phyloP scores from a whole-genome alignment of 495 filamentous ascomycete species.

The Neurospora pannonica region DNA sequence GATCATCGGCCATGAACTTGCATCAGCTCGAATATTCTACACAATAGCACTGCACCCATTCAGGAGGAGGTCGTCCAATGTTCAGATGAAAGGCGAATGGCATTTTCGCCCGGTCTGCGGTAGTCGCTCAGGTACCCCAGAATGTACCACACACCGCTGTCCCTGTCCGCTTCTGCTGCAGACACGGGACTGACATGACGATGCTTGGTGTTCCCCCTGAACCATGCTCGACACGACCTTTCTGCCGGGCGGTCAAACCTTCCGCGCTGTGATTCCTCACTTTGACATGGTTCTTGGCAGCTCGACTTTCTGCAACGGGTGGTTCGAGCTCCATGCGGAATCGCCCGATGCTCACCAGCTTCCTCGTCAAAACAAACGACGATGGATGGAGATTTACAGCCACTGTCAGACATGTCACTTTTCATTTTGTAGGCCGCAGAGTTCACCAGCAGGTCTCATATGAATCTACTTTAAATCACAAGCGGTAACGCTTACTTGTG shows the following conservation, averaged over 20 bases:
- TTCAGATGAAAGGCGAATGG: neutral
- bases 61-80: neutral
- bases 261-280: neutral
- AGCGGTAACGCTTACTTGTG: neutral
- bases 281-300: neutral
- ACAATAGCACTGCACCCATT: neutral
- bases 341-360: neutral
- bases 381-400: neutral
- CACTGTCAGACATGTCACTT: neutral
- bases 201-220: neutral
- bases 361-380: neutral
- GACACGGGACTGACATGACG: neutral
- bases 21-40: neutral
- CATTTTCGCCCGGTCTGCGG: neutral
- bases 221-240: neutral
- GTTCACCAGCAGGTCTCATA: neutral
- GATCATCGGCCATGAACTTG: neutral
- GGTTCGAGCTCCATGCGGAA: neutral
- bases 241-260: neutral
- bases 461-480: neutral
- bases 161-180: neutral
- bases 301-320: neutral
- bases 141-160: neutral
- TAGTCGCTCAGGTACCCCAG: neutral
- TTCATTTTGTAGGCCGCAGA: neutral